Evolutionary conservation across 495 filamentous ascomycete genomes (phyloP), one percentile per base, ranked within the genome.

Genomic region (Chaetomidium leptoderma): DNA sequence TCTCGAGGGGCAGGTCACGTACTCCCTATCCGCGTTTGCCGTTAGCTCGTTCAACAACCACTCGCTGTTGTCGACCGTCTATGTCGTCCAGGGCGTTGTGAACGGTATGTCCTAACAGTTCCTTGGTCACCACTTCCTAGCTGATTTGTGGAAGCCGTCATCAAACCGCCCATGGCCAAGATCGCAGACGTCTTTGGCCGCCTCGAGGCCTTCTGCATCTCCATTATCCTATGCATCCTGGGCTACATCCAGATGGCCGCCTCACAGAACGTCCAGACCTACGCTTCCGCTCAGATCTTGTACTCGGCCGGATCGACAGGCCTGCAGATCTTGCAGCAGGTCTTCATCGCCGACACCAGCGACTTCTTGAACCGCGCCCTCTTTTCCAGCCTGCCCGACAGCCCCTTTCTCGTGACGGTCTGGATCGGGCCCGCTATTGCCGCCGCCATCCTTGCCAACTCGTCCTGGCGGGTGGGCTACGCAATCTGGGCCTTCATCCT

Each of bases 281-380:
- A 73, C 43, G 68, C 71, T 10, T 78, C 73, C n/a, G 76, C 78
- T 14, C 76, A 76, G 59, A 69, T 79, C 39, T 67, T 81, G 55
- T 79, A 78, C 66, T 69, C 72, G 52, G 69, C 72, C 46, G 73
- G 73, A 17, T 70, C 64, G 40, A 80, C 81, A 6, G 80, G 78
- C 2, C 72, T 86, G 29, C 80, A 81, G 57, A 74, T 83, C 50
- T 76, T 82, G 36, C 74, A 84, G 58, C 76, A 82, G 46, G 74
- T 86, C 53, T 85, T 87, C 72, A 79, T 85, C 23, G 83, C 85
- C 40, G 85, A 88, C 70, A 84, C 81, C 3, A 83, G 83, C n/a
- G 74, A 70, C n/a, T 69, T 88, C 63, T 69, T 78, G 7, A 83
- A 86, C 70, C 78, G 85, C 56, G 83, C 78, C 40, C 74, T 86